Evolutionary conservation across 495 filamentous ascomycete species (phyloP), one percentile per base, ranked within the genome.

Genomic region (Penicillium samsonianum): DNA sequence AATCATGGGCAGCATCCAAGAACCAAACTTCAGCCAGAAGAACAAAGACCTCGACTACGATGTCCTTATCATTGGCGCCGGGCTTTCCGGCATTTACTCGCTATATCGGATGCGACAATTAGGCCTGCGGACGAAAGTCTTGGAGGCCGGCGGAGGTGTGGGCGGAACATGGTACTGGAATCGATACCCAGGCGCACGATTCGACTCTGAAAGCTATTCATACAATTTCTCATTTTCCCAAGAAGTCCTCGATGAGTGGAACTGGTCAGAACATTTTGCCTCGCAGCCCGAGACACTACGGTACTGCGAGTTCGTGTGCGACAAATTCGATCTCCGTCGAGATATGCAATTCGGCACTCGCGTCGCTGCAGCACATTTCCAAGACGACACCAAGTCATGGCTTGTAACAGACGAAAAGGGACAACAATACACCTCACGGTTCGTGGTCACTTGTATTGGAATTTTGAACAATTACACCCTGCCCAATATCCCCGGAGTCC

Each of bases 31-130:
- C 42, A 16, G 4, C 42, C 42, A 25, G 14, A 44, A 44, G 42
- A 44, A 44, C 42, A 26, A 7, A 44, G 12, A 44, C 22, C 42
- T 44, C 11, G 42, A 44, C 42, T 25, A 44, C 20, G 78, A 81
- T 61, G 78, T 77, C 22, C 58, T 83, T 5, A 78, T 82, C 50
- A 69, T 83, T 23, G 80, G 80, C 8, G 79, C 75, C 3, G 80
- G 80, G 0, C 73, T 83, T 40, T 73, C 70, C 26, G 80, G 80
- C 10, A 58, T 79, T 22, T 80, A 78, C 57, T 56, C 68, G 0
- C 58, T 79, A 8, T 67, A 78, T 53, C 62, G 67, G 8, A 65
- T 82, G 14, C 68, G 75, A 9, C 60, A 76, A 31, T 57, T 73
- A 17, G 78, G 75, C 19, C 69, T 80, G 48, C 71, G 73, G 8